phyloP scores from a whole-genome alignment of 306 rosid genomes.

The Ormosia semicastrata region DNA sequence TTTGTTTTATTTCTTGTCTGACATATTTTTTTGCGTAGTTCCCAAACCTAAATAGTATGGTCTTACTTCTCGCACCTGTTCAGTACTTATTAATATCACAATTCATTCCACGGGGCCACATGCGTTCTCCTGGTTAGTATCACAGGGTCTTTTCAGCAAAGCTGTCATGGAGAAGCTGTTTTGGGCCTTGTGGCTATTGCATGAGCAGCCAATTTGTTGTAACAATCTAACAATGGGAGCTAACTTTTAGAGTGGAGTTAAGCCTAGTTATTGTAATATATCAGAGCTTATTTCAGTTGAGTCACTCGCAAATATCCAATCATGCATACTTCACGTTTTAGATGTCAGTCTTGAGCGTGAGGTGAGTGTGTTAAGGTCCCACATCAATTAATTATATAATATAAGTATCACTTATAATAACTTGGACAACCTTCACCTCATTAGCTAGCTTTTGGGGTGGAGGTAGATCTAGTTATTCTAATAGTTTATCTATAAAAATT shows the following conservation, averaged over 20 bases:
- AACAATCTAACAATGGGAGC: not conserved
- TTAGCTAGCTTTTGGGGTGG: no score
- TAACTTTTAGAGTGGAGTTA: no score
- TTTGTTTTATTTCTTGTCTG: not conserved
- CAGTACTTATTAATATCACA: not conserved
- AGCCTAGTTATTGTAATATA: no score
- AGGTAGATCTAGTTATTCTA: no score
- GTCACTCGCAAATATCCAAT: no score
- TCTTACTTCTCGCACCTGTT: not conserved
- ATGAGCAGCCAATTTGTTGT: not conserved
- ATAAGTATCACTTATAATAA: no score
- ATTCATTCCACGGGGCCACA: slow-evolving; percentile 11
- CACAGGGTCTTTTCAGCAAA: not conserved
- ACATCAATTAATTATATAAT: no score
- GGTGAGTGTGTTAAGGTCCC: no score
- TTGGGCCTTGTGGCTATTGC: not conserved
- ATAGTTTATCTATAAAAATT: not conserved
- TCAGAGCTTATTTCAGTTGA: no score
- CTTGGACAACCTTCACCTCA: no score
- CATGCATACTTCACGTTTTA: no score
- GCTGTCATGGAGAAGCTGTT: not conserved
- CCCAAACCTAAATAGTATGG: slow-evolving; percentile 1
- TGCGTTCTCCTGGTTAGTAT: not conserved
- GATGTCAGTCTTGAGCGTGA: no score
- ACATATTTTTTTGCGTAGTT: not conserved